These are phyloP conservation scores for Cymbopogon flexuosus DNA, from an alignment of 202 grass and related monocot genomes.

Conservation along the genomic window DNA sequence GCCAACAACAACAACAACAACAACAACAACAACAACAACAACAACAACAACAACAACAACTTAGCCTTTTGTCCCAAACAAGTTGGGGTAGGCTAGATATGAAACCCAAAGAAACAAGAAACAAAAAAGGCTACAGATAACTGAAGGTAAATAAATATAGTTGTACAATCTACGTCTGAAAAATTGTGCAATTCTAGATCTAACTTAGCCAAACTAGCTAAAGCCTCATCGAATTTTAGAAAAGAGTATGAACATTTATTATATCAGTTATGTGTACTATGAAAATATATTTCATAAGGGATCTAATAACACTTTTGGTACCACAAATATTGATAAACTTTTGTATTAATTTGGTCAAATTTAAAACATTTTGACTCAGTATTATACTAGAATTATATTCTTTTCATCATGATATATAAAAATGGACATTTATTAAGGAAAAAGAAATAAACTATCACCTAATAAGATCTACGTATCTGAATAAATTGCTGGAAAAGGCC, in stretches of 20 bases:
- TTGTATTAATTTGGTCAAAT: not conserved
- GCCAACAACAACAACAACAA: no score
- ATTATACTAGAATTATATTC: not conserved
- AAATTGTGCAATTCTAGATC: not conserved
- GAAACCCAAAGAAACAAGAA: no score
- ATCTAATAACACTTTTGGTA: not conserved
- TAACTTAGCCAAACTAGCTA: not conserved
- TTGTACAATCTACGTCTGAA: not conserved
- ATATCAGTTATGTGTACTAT: not conserved
- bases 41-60: no score
- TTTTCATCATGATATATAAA: no score
- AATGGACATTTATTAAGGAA: not conserved
- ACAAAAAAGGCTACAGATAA: not conserved
- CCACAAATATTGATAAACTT: not conserved
- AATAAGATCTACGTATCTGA: conserved; percentile 9
- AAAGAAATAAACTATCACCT: not conserved
- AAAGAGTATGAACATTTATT: not conserved
- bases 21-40: no score
- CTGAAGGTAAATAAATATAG: not conserved
- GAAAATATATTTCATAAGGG: not conserved
- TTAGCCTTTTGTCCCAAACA: no score
- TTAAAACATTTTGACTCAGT: not conserved
- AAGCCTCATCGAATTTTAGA: not conserved
- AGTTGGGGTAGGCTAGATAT: no score
- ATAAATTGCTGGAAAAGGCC: not conserved